Conservation (phyloP, 2,329 filamentous ascomycete species). For the Pseudodiploospora longispora region DNA sequence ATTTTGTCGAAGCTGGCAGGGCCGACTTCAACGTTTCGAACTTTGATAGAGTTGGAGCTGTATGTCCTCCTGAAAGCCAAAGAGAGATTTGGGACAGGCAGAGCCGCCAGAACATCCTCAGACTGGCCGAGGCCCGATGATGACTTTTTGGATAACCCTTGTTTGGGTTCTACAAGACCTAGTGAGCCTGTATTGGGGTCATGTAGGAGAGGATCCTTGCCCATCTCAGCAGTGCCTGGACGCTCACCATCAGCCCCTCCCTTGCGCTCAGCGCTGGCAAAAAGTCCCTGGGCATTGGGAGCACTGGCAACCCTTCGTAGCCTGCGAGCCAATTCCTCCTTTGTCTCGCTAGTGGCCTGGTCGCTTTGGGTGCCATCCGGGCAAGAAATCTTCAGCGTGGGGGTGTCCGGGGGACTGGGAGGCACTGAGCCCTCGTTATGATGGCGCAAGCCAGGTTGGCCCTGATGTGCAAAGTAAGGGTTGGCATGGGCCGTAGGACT, state of each 20-base stretch:
- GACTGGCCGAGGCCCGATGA: slow-evolving; percentile 32
- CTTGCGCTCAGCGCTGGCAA: slow-evolving; percentile 40
- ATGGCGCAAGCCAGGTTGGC: slow-evolving; percentile 84
- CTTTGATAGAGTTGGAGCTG: slow-evolving; percentile 98
- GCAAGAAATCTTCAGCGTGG: slow-evolving; percentile 65
- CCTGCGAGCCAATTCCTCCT: slow-evolving; percentile 90
- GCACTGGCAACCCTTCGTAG: slow-evolving; percentile 90
- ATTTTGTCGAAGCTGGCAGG: slow-evolving; percentile 98
- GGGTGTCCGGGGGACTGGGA: slow-evolving; percentile 85
- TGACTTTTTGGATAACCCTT: slow-evolving; percentile 14
- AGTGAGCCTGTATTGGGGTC: slow-evolving; percentile 37
- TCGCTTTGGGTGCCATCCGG: slow-evolving; percentile 56
- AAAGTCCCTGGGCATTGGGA: slow-evolving; percentile 91
- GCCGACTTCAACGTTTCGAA: slow-evolving; percentile 91
- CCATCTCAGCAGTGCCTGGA: slow-evolving; percentile 77
- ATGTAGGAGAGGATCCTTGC: slow-evolving; percentile 65
- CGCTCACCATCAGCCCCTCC: slow-evolving; percentile 49
- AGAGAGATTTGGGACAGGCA: slow-evolving; percentile 58
- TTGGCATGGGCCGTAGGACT: slow-evolving; percentile 93
- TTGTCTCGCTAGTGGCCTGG: slow-evolving; percentile 68
- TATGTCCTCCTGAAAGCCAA: slow-evolving; percentile 88
- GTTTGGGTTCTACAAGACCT: slow-evolving; percentile 22
- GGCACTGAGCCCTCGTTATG: slow-evolving; percentile 92
- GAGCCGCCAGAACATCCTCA: slow-evolving; percentile 47
- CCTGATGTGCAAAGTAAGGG: slow-evolving; percentile 95